Evolutionary conservation across 306 rosid species (phyloP).

Genomic region (Begonia fuchsioides): DNA sequence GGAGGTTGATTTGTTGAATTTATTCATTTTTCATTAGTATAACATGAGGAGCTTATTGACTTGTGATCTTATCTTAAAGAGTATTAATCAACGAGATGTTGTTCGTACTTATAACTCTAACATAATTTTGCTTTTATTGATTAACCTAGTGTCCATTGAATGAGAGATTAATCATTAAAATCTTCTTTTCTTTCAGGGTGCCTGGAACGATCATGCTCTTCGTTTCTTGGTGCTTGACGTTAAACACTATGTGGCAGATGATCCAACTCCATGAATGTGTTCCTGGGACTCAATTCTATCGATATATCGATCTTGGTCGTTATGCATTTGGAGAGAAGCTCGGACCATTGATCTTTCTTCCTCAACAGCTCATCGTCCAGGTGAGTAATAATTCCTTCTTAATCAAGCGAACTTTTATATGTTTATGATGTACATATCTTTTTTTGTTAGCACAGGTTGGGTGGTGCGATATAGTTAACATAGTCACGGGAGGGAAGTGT

Average conservation of each 20-base stretch:
- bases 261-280: slow-evolving; percentile 90
- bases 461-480: slow-evolving; percentile 86
- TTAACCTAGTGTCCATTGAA: no score
- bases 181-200: slow-evolving; percentile 38
- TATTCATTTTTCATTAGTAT: no score
- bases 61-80: no score
- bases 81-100: no score
- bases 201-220: slow-evolving; percentile 60
- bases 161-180: no score
- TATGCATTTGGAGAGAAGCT: slow-evolving; percentile 73
- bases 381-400: no score
- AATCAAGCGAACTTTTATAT: no score
- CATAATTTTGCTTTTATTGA: background rate
- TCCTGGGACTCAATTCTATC: slow-evolving; percentile 68
- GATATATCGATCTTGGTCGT: slow-evolving; percentile 75
- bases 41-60: no score
- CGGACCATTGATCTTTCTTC: slow-evolving; percentile 89
- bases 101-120: no score
- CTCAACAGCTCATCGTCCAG: slow-evolving; percentile 77
- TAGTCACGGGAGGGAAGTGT: slow-evolving; percentile 89
- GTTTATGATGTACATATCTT: no score
- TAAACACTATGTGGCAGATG: slow-evolving; percentile 96
- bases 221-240: slow-evolving; percentile 65
- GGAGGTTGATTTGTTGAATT: no score
- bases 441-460: slow-evolving; percentile 24